Evolutionary conservation across 495 filamentous ascomycete genomes (phyloP), one percentile per base, ranked within the genome.

Genomic region (Baudoinia panamericana): DNA sequence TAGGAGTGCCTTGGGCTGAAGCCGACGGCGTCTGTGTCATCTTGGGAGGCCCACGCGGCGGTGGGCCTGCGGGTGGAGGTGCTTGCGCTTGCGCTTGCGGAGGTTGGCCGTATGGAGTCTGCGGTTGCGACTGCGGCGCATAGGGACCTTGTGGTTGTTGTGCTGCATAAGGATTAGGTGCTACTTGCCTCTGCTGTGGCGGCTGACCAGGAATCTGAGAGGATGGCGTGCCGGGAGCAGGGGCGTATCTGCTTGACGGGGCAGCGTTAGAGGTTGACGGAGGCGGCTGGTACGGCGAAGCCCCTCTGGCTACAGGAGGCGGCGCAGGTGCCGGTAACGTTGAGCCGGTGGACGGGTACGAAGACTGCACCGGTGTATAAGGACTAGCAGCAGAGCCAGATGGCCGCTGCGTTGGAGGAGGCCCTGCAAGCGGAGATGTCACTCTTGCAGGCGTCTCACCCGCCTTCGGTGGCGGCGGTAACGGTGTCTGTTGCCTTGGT

Each of bases 281-380:
- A 38, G 85, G 84, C 31, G 80, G 72, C 52, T 92, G 87, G 60
- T 95, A 95, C 28, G 86, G 86, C 13, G 87, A 94, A 4, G 82
- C 68, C 11, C 83, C 84, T 28, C 86, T 72, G 22, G 77, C 71
- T 37, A 84, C 70, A 5, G 73, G 66, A 20, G 64, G 67, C 32
- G 43, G 42, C 26, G 45, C 34, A 6, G 70, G 67, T 17, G 58
- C 55, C 22, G 67, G 56, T 21, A 69, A 62, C 36, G 60, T 50
- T 44, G 70, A 66, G 37, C 70, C 57, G 39, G 60, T 35, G 43
- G 70, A 62, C 44, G 68, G 54, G 56, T 39, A 61, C 62, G 63
- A 57, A 30, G 70, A 57, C 11, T 70, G 69, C 17, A 67, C 68
- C 21, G 78, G 81, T 25, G 82, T 76, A 56, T 93, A 93, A 1